phyloP scores from a whole-genome alignment of 257 asterid species.

The Eucommia ulmoides region DNA sequence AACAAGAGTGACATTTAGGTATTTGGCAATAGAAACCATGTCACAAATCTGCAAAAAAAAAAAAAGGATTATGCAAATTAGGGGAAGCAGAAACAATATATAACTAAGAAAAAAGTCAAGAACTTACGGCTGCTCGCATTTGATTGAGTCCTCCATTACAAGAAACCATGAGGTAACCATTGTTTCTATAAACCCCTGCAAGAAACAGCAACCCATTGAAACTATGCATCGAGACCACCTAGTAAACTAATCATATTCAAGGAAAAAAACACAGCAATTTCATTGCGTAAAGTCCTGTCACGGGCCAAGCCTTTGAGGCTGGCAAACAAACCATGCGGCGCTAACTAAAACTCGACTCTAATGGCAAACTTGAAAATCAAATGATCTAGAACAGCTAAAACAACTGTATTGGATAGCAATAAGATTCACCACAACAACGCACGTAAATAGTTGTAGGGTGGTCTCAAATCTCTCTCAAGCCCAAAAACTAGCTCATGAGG shows the following conservation, averaged over 20 bases:
- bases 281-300: neutral
- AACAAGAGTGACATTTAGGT: neutral
- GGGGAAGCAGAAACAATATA: neutral
- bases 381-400: neutral
- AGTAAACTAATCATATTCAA: neutral
- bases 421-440: too few species aligned
- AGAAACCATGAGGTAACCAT: slow-evolving; percentile 1
- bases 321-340: neutral
- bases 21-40: slow-evolving; percentile 1
- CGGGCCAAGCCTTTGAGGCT: neutral
- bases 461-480: too few species aligned
- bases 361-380: neutral
- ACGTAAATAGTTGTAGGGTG: too few species aligned
- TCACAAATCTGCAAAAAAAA: slow-evolving; percentile 1
- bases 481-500: too few species aligned
- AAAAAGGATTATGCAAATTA: neutral
- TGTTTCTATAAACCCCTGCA: slow-evolving; percentile 1
- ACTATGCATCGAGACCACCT: neutral
- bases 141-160: neutral
- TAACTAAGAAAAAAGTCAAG: neutral
- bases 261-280: neutral
- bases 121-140: slow-evolving; percentile 2
- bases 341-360: neutral
- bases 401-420: too few species aligned
- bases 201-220: neutral